Base-by-base conservation (phyloP, 2,329 filamentous ascomycete genomes). In the Beauveria pseudobassiana region DNA sequence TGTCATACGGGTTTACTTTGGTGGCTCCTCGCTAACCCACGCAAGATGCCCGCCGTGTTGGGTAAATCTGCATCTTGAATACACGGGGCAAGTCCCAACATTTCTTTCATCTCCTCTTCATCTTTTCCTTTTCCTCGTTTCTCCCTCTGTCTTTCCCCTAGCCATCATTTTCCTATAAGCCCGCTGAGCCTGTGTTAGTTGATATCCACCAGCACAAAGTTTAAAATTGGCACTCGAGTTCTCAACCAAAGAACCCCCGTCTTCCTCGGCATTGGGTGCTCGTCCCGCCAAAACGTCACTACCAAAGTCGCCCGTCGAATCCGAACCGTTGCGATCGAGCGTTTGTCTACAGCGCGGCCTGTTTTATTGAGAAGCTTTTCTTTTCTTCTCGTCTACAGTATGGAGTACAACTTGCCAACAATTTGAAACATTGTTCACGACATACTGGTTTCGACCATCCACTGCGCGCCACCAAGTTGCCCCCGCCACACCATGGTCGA, bases 401-500 rank as follows among this genome's bases (percentile, higher is more conserved):
- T 62, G 59, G 59, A 57, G 22, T 30, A 24, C 56, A n/a, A 24
- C 26, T n/a, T 18, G 22, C 9, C 4, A 24, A 10, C 18, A 12
- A 30, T 30, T 45, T 52, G 24, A 57, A 12, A 14, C 9, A 16
- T 30, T 34, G 42, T 18, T 18, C 18, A n/a, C 34, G n/a, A 50
- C 10, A 40, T 16, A 51, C 7, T 10, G 7, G 9, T 24, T 16
- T 18, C 14, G 10, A 16, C 24, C 22, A 3, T 45, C 7, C n/a
- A 24, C 28, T 26, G 20, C 24, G 26, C 30, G 40, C 26, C 20
- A 5, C 16, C 20, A 12, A 34, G 10, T 12, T 34, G 3, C 30
- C 28, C 34, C 42, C 12, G 30, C 12, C 20, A 22, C 18, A n/a
- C 20, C 62, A 63, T 63, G 62, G 62, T 53, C 28, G 62, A 63